Evolutionary conservation across 768 basidiomycete species (phyloP).

Genomic region (Imleria badia): DNA sequence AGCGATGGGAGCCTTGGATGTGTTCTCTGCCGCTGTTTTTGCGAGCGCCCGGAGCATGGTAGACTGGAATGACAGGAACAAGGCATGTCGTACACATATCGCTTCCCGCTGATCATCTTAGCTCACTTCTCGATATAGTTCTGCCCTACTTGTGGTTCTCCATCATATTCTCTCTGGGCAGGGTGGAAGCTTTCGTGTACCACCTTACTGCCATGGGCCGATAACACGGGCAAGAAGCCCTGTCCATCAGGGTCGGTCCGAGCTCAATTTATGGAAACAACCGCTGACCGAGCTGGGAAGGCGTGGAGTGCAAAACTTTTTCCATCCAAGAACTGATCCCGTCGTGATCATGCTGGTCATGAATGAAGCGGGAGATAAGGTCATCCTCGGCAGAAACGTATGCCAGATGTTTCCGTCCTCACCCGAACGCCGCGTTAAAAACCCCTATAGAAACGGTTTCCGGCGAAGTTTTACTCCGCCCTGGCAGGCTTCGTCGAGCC

Average conservation of each 20-base stretch:
- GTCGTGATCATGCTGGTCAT: conserved; percentile 92
- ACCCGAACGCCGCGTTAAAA: background rate
- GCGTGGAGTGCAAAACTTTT: conserved; percentile 84
- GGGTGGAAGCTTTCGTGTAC: conserved; percentile 93
- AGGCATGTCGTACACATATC: conserved; percentile 41
- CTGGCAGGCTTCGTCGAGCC: conserved; percentile 95
- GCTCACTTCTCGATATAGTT: conserved; percentile 49
- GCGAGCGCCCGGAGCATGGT: conserved; percentile 77
- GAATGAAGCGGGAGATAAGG: conserved; percentile 75
- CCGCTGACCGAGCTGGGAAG: conserved; percentile 38
- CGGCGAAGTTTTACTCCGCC: conserved; percentile 78
- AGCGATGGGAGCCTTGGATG: conserved; percentile 54
- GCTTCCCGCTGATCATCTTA: background rate
- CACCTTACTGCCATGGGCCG: conserved; percentile 71
- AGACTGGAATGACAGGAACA: conserved; percentile 93
- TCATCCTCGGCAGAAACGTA: conserved; percentile 86
- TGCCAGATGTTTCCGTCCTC: conserved; percentile 25
- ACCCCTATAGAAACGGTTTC: conserved; percentile 55
- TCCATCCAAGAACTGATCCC: conserved; percentile 78
- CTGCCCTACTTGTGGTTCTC: conserved; percentile 84
- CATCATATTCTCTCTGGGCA: conserved; percentile 84
- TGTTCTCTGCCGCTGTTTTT: conserved; percentile 71
- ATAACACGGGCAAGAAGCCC: conserved; percentile 58
- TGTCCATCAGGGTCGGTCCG: conserved; percentile 70
- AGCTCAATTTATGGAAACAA: background rate